Percentiles rank a stretch among this genome's conserved stretches.
Evolutionary conservation across 805 yeast genomes (phyloP).

Genomic region (Candida xiaguanensis): DNA sequence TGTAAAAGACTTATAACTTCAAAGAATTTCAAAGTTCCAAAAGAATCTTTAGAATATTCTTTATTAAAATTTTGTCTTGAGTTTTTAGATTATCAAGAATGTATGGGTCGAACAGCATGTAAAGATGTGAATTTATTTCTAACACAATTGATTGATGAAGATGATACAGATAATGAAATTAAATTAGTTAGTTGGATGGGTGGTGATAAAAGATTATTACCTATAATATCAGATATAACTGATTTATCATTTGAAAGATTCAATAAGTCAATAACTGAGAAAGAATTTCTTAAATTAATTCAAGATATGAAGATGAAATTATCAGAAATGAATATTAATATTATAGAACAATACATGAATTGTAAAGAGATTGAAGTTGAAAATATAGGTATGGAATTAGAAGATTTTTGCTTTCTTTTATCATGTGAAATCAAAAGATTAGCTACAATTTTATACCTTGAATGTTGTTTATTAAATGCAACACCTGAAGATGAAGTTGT

Average conservation of each 20-base stretch:
- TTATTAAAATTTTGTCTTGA: conserved; percentile 21
- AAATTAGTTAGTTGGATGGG: conserved; percentile 29
- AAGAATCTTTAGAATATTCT: conserved; percentile 16
- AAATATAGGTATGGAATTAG: conserved; percentile 11
- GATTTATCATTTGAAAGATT: conserved; percentile 28
- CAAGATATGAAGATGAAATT: conserved; percentile 15
- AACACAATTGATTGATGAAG: conserved; percentile 13
- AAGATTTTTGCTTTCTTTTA: conserved; percentile 24
- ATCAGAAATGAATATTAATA: conserved; percentile 12
- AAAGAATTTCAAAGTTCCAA: conserved; percentile 15
- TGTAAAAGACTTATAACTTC: conserved; percentile 18
- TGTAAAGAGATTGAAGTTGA: background rate
- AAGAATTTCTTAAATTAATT: conserved; percentile 13
- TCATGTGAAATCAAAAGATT: conserved; percentile 25
- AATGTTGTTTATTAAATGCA: conserved; percentile 23
- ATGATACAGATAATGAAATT: conserved; percentile 4
- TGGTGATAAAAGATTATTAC: conserved; percentile 21
- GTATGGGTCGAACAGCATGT: conserved; percentile 28
- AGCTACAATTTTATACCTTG: conserved; percentile 20
- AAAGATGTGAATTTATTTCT: conserved; percentile 22
- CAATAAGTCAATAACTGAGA: conserved; percentile 12
- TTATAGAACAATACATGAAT: conserved; percentile 10
- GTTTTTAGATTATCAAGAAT: conserved; percentile 22
- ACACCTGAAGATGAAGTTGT: conserved; percentile 20
- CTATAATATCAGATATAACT: conserved; percentile 27